A percentile compares a stretch with the other conserved stretches of the same genome.
Conservation (phyloP, 495 filamentous ascomycete genomes). For the Chlorociboria aeruginascens region DNA sequence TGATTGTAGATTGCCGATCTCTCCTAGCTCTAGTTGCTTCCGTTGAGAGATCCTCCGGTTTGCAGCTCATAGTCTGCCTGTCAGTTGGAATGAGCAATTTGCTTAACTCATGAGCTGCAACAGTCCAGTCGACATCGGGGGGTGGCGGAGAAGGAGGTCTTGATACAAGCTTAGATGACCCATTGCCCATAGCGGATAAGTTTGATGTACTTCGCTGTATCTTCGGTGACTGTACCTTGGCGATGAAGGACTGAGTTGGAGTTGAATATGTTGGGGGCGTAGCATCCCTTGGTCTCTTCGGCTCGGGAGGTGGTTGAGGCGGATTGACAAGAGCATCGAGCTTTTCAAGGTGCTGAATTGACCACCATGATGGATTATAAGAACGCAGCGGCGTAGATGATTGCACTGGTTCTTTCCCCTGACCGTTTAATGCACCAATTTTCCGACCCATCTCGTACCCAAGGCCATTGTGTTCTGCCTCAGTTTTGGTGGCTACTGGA, state of each 20-base stretch:
- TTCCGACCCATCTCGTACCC: conserved; percentile 38
- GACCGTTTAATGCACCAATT: conserved; percentile 21
- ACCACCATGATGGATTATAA: conserved; percentile 73
- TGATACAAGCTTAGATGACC: conserved; percentile 16
- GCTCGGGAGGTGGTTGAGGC: conserved; percentile 28
- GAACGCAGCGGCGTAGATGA: background rate
- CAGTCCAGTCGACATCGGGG: conserved; percentile 73
- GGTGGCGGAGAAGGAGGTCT: conserved; percentile 39
- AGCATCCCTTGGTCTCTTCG: conserved; percentile 39
- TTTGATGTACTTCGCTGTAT: conserved; percentile 37
- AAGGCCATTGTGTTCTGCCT: conserved; percentile 30
- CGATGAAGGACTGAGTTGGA: conserved; percentile 66
- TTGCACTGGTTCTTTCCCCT: background rate
- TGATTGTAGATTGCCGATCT: conserved; percentile 45
- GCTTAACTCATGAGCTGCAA: conserved; percentile 66
- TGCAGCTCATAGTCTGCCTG: conserved; percentile 60
- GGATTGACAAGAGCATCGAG: conserved; percentile 46
- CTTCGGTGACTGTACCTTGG: conserved; percentile 51
- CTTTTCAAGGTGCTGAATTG: conserved; percentile 47
- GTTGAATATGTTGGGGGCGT: conserved; percentile 52
- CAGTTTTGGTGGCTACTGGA: conserved; percentile 25
- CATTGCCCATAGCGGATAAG: conserved; percentile 21
- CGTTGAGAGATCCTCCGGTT: conserved; percentile 60
- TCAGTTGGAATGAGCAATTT: conserved; percentile 68
- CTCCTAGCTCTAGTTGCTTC: conserved; percentile 47